phyloP scores from a whole-genome alignment of 1,139 yeast species.

The Pichia terricola region DNA sequence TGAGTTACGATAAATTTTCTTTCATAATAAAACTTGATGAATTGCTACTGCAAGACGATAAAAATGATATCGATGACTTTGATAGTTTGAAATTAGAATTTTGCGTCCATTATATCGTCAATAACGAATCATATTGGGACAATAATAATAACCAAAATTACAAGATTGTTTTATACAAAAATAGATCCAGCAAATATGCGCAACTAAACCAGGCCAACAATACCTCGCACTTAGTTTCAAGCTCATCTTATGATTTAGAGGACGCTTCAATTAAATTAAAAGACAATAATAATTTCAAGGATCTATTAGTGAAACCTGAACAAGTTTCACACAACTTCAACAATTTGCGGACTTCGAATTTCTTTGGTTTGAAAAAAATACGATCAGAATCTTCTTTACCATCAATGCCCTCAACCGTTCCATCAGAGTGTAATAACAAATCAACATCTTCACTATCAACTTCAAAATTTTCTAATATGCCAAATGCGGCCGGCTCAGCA shows the following conservation, averaged over 20 bases:
- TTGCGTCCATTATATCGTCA: constrained; percentile 51
- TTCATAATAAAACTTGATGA: constrained; percentile 32
- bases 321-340: constrained; percentile 2
- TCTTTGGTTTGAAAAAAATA: constrained; percentile 20
- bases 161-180: constrained; percentile 27
- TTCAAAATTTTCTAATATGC: not conserved
- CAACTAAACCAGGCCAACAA: no score
- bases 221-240: no score
- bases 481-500: not conserved
- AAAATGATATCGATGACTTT: constrained; percentile 1
- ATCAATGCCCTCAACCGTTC: constrained; percentile 6
- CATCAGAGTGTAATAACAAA: constrained; percentile 1
- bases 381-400: constrained; percentile 24
- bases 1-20: constrained; percentile 34
- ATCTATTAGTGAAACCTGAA: constrained; percentile 10
- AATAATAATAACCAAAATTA: constrained; percentile 57
- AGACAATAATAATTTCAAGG: constrained; percentile 19
- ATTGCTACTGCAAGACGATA: constrained; percentile 25
- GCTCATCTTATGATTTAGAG: constrained; percentile 14
- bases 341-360: constrained; percentile 18
- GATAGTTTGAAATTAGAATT: constrained; percentile 29
- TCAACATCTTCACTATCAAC: constrained; percentile 3
- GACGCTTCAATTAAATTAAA: constrained; percentile 21
- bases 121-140: constrained; percentile 60
- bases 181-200: not conserved